Evolutionary conservation across 1,139 yeast species (phyloP).

Genomic region (Yamadazyma atlantica): DNA sequence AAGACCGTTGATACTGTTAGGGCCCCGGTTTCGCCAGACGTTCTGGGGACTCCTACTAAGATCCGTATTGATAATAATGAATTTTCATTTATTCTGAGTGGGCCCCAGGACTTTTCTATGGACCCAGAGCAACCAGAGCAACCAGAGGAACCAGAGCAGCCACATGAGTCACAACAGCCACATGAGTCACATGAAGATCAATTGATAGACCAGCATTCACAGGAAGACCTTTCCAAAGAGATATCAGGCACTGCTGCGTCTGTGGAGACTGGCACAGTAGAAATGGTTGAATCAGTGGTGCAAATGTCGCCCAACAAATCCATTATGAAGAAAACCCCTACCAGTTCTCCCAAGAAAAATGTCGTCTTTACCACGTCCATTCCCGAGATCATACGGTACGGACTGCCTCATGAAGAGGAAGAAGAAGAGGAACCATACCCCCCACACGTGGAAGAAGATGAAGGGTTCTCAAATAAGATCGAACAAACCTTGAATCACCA

Average conservation of each 20-base stretch:
- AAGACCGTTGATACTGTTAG: constrained; percentile 12
- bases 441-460: constrained; percentile 10
- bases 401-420: constrained; percentile 12
- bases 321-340: constrained; percentile 36
- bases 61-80: constrained; percentile 23
- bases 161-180: too few species aligned
- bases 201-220: too few species aligned
- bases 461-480: constrained; percentile 11
- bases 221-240: too few species aligned
- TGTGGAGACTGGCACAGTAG: too few species aligned
- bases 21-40: too few species aligned
- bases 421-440: constrained; percentile 9
- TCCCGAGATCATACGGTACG: constrained; percentile 40
- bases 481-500: constrained; percentile 20
- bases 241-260: too few species aligned
- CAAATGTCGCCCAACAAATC: constrained; percentile 35
- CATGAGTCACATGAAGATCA: too few species aligned
- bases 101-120: neutral
- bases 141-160: too few species aligned
- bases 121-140: neutral
- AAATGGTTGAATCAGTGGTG: neutral
- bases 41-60: too few species aligned
- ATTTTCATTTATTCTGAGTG: constrained; percentile 21
- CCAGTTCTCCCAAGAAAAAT: constrained; percentile 37
- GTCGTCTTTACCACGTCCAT: constrained; percentile 36